These are phyloP conservation scores for Mycena indigotica DNA, from an alignment of 768 basidiomycete species.

Conservation along the genomic window DNA sequence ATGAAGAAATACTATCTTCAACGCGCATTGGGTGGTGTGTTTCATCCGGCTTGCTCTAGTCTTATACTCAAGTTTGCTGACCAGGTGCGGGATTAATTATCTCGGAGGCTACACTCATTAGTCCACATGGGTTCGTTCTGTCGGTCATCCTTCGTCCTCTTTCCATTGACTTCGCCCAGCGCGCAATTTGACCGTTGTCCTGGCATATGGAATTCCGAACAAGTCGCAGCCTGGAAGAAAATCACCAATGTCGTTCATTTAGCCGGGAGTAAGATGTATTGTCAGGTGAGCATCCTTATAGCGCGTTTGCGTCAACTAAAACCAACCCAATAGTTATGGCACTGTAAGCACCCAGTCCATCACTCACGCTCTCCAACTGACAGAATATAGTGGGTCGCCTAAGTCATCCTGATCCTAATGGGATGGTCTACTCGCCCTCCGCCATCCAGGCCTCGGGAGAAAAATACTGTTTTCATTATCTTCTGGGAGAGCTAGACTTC, in stretches of 20 bases:
- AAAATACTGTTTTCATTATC: constrained; percentile 35
- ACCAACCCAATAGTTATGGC: constrained; percentile 37
- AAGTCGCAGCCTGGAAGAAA: constrained; percentile 47
- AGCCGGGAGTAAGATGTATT: constrained; percentile 45
- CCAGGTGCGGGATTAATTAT: constrained; percentile 43
- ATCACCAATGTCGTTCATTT: constrained; percentile 50
- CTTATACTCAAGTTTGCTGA: too few relatives aligned
- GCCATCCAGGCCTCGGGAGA: constrained; percentile 45
- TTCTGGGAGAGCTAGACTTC: constrained; percentile 41
- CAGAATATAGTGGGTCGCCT: constrained; percentile 35
- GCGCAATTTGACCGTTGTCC: constrained; percentile 48
- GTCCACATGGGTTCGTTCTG: constrained; percentile 41
- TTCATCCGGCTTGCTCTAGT: too few relatives aligned
- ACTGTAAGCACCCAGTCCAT: constrained; percentile 29
- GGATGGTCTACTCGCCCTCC: constrained; percentile 45
- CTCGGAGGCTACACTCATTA: constrained; percentile 42
- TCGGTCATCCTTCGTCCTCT: not conserved
- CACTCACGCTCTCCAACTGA: not conserved
- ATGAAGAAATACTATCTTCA: constrained; percentile 46
- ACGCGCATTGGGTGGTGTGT: constrained; percentile 40
- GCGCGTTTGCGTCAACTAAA: not conserved
- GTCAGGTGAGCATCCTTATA: constrained; percentile 36
- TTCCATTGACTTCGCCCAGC: constrained; percentile 28
- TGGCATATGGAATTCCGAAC: constrained; percentile 49
- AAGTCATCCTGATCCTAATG: constrained; percentile 40